Evolutionary conservation across 352 stramenopile species (phyloP).

Genomic region (Globisporangium carolinianum): DNA sequence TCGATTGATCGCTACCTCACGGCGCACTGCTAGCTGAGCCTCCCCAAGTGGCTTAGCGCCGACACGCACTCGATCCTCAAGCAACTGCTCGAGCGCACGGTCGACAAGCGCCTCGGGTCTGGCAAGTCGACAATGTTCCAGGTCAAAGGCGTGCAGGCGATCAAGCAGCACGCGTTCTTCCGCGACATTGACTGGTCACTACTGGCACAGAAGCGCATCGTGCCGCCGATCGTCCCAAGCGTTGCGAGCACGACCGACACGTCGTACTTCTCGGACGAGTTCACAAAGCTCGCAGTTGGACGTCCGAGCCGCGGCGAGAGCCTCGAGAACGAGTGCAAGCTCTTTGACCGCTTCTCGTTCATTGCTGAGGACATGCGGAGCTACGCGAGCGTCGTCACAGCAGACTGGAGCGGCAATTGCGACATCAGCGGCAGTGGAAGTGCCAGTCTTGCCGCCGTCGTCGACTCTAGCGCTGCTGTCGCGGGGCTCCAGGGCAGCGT

Average conservation of each 20-base stretch:
- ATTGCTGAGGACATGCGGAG: constrained; percentile 49
- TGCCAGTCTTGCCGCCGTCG: neutral
- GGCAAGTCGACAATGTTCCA: constrained; percentile 97
- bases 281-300: constrained; percentile 60
- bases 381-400: constrained; percentile 25
- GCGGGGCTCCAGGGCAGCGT: neutral
- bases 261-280: constrained; percentile 93
- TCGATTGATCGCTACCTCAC: neutral
- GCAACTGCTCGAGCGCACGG: constrained; percentile 95
- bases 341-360: constrained; percentile 75
- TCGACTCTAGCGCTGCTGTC: neutral
- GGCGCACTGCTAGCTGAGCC: constrained; percentile 24
- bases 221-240: constrained; percentile 85
- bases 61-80: constrained; percentile 94
- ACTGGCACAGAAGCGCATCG: constrained; percentile 87
- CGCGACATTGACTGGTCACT: constrained; percentile 91
- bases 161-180: constrained; percentile 97
- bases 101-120: constrained; percentile 91
- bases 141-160: constrained; percentile 92
- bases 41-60: constrained; percentile 76
- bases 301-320: constrained; percentile 40
- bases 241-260: constrained; percentile 87
- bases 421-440: neutral
- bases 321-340: constrained; percentile 29
- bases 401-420: too few species aligned